Base-by-base conservation (phyloP, 1,284 basidiomycete species). In the Trichosporon sp. region DNA sequence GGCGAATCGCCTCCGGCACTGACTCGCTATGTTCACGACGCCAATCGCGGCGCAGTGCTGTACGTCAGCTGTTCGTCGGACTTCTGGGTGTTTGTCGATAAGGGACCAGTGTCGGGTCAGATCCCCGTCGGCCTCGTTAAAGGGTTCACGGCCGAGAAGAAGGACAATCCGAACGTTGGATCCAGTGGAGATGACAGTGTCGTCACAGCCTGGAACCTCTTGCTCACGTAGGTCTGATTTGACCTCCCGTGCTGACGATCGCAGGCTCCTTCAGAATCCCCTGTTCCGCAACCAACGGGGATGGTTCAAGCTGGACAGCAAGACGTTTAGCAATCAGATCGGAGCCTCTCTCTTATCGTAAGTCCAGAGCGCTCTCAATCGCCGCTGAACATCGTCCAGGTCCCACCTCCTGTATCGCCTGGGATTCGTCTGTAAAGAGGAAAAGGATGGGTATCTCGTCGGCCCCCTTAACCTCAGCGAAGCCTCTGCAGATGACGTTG, bases 201-300 rank as follows among this genome's bases (percentile, higher is more conserved):
- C 6, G 70, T 65, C n/a, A 68, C 73, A 4, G 77, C 72, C 3
- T 75, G 74, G 74, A 46, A 25, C 2, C 56, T 78, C 16, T 21
- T 78, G 14, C 14, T 70, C 11, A 77, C 73, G 74, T 74, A 52
- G 70, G 75, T 71, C 2, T 31, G 5, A 2, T 13, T 4, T 13
- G n/a, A 10, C n/a, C 7, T 2, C 1, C 54, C 29, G 16, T 2
- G 9, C 44, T 31, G 27, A 27, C 25, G 8, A 58, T 21, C 14
- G 7, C 49, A 78, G 76, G 1, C 65, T 79, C 0, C 70, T 79
- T 3, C 61, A 62, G 32, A 79, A 79, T 58, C 70, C 77, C 0
- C 56, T 78, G 11, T 78, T 79, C 69, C 74, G 70, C 52, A 69
- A 69, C 21, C 72, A 77, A 34, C 61, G 73, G 25, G 75, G 76